These are phyloP conservation scores for Agaricus sinodeliciosus DNA, from an alignment of 768 basidiomycete genomes.

Conservation along the genomic window DNA sequence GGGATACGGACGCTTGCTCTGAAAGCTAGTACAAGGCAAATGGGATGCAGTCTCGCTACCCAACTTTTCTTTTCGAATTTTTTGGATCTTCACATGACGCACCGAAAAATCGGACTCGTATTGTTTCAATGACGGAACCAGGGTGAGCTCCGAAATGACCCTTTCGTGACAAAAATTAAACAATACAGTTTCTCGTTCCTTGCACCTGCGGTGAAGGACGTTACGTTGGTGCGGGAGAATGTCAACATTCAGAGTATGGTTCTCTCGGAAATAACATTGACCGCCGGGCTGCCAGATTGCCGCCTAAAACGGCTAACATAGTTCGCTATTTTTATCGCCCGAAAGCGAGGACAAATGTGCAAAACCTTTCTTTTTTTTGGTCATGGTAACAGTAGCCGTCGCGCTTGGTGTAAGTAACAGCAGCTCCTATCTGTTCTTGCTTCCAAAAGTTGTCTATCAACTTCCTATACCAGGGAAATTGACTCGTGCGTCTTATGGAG, in stretches of 20 bases:
- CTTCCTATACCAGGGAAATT: too few species aligned
- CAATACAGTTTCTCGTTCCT: neutral
- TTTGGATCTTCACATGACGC: too few species aligned
- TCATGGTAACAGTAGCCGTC: neutral
- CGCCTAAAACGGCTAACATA: neutral
- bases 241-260: neutral
- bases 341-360: neutral
- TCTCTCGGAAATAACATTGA: conserved; percentile 7
- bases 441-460: too few species aligned
- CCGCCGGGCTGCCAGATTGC: conserved; percentile 7
- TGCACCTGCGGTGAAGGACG: conserved; percentile 1
- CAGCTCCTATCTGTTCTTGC: too few species aligned
- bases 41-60: too few species aligned
- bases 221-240: conserved; percentile 1
- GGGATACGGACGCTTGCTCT: too few species aligned
- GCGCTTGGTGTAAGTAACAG: neutral
- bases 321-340: neutral
- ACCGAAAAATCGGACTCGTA: conserved; percentile 1
- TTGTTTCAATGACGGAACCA: conserved; percentile 5
- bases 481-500: too few species aligned
- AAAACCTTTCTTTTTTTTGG: too few species aligned
- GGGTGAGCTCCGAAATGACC: neutral
- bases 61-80: too few species aligned
- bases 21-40: too few species aligned
- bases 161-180: neutral